Conservation (phyloP, 208 protist genomes). For the Histomonas meleagridis region DNA sequence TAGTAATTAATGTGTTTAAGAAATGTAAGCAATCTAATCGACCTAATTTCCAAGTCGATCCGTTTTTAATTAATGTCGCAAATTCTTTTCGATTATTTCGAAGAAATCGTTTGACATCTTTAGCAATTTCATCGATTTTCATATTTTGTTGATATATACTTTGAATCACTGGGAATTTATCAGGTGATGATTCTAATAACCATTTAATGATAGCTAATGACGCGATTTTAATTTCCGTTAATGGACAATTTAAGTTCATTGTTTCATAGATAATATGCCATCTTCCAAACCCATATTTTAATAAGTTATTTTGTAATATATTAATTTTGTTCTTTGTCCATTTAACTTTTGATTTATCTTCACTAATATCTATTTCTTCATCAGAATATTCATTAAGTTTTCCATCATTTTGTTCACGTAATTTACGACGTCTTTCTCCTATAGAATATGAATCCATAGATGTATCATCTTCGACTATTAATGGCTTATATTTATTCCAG, state of each 20-base stretch:
- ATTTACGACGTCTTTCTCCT: neutral
- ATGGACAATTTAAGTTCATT: neutral
- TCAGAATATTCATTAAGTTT: neutral
- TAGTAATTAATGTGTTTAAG: neutral
- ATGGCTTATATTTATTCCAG: neutral
- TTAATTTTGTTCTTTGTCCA: neutral
- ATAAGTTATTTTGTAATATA: neutral
- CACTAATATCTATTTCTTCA: neutral
- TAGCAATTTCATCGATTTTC: neutral
- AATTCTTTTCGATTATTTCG: neutral
- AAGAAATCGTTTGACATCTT: neutral
- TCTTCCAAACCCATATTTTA: conserved; percentile 5
- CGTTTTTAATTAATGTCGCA: neutral
- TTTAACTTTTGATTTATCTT: neutral
- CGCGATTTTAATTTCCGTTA: neutral
- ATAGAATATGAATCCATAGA: neutral
- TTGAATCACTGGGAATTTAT: neutral
- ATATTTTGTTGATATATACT: neutral
- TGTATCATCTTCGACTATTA: neutral
- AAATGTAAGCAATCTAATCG: neutral
- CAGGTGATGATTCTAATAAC: neutral
- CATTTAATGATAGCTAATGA: neutral
- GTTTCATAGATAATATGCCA: conserved; percentile 3
- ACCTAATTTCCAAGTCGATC: neutral
- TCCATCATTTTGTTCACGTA: neutral